Evolutionary conservation across 768 basidiomycete genomes (phyloP).

Genomic region (Russula foetens): DNA sequence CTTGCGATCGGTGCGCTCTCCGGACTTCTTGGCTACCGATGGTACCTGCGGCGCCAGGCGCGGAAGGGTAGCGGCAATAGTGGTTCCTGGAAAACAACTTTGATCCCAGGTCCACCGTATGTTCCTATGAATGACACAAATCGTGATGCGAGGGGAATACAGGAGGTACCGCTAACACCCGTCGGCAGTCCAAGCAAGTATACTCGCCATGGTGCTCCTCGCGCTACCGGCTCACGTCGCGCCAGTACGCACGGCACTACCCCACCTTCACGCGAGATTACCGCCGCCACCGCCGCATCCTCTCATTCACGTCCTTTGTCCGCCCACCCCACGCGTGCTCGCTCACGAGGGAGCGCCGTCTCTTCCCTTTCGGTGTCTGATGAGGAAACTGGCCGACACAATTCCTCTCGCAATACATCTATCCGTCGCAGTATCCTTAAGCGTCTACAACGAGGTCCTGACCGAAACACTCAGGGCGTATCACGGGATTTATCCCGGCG

Average conservation of each 20-base stretch:
- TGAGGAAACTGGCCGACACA: constrained; percentile 33
- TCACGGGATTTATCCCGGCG: constrained; percentile 13
- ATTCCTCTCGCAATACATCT: constrained; percentile 40
- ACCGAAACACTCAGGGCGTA: constrained; percentile 23
- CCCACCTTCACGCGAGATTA: not conserved
- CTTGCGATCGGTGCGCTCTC: constrained; percentile 21
- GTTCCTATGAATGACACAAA: not conserved
- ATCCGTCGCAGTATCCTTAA: constrained; percentile 46
- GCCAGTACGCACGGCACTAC: not conserved
- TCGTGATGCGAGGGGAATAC: not conserved
- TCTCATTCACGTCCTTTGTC: no score
- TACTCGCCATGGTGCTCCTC: constrained; percentile 10
- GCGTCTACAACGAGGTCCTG: constrained; percentile 26
- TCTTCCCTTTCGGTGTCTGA: constrained; percentile 8
- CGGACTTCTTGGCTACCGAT: constrained; percentile 22
- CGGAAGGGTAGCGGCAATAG: not conserved
- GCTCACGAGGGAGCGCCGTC: constrained; percentile 5
- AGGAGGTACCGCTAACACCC: not conserved
- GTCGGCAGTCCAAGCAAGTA: constrained; percentile 18
- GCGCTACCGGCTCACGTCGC: not conserved
- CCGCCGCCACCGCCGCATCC: not conserved
- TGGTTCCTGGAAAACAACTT: not conserved
- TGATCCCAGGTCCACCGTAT: constrained; percentile 27
- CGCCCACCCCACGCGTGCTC: not conserved
- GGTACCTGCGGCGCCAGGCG: constrained; percentile 5